Base-by-base conservation (phyloP, 805 yeast species). In the Peterozyma toletana region DNA sequence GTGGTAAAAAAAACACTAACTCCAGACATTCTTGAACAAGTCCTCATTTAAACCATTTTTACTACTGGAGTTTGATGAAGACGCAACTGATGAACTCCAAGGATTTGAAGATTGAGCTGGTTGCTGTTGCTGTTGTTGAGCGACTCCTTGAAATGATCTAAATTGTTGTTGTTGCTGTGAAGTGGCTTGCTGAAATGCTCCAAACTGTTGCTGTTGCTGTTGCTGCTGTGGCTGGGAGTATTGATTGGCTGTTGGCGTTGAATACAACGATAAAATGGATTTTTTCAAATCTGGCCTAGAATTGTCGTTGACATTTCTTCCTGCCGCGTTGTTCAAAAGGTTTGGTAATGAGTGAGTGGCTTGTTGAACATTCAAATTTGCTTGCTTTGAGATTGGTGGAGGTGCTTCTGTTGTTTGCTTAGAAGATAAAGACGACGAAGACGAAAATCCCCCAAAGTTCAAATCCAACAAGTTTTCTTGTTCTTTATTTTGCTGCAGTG, bases 261-360 rank as follows among this genome's bases (percentile, higher is more conserved):
- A 78, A 60, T 93, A 93, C 42, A 93, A 71, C 18, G 97, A 88
- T 47, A 93, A 66, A 47, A 93, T 93, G 1, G 96, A 87, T 64
- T 87, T 87, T 58, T 93, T 93, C 61, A 93, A 72, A 56, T 91
- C 97, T 3, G 93, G 91, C 56, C 96, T 74, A 13, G 38, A 34
- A 14, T 39, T 39, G 6, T 35, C 31, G 14, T 42, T 33, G 6
- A 3, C 37, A 21, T 31, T 16, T 44, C 16, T 27, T 37, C 16
- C 37, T 6, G 42, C 44, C 11, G 48, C 41, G 18, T 46, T 27
- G 35, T 49, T 41, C 13, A 45, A 41, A 21, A 21, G 27, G 35
- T 45, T 41, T 2, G 48, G 43, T 13, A 42, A 29, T 6, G 51
- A 37, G 30, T 45, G 38, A 3, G 43, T 33, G 31, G 16, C 42